Evolutionary conservation across 805 yeast genomes (phyloP).

Genomic region (Metschnikowia proteae): DNA sequence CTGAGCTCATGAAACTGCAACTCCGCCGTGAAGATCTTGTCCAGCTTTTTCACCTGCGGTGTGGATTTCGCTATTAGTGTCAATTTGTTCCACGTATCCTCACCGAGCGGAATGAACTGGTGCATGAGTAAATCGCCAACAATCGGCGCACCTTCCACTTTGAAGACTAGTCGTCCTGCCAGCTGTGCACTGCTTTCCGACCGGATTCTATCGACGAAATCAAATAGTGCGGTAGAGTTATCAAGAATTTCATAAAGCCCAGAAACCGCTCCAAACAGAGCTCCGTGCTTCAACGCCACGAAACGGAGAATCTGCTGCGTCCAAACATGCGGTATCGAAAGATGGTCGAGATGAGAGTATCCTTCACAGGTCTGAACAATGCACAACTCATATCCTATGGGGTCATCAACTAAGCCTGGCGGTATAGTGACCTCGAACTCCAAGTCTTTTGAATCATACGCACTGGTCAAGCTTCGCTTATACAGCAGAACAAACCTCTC

Average conservation of each 20-base stretch:
- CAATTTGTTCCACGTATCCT: conserved; percentile 54
- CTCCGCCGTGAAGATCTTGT: conserved; percentile 10
- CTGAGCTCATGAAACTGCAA: conserved; percentile 17
- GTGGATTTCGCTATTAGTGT: conserved; percentile 28
- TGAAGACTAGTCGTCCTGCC: conserved; percentile 7
- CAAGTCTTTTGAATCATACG: conserved; percentile 1
- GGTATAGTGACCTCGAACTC: conserved; percentile 9
- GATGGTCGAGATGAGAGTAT: conserved; percentile 15
- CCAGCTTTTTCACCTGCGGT: conserved; percentile 9
- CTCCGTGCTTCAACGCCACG: conserved; percentile 31
- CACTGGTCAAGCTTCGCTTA: conserved; percentile 7
- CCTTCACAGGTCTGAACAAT: conserved; percentile 18
- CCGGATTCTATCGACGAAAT: conserved; percentile 5
- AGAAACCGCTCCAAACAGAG: conserved; percentile 15
- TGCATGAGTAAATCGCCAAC: conserved; percentile 11
- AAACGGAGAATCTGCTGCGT: conserved; percentile 38
- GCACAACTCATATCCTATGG: conserved; percentile 19
- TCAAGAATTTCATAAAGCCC: conserved; percentile 19
- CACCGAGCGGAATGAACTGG: conserved; percentile 42
- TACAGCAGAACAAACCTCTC: conserved; percentile 5
- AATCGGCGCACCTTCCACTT: conserved; percentile 5
- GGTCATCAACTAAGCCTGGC: conserved; percentile 24
- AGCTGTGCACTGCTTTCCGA: background rate
- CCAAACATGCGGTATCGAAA: conserved; percentile 20
- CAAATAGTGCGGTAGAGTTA: conserved; percentile 5